phyloP scores from a whole-genome alignment of 257 asterid species.

The Anisodus tanguticus region DNA sequence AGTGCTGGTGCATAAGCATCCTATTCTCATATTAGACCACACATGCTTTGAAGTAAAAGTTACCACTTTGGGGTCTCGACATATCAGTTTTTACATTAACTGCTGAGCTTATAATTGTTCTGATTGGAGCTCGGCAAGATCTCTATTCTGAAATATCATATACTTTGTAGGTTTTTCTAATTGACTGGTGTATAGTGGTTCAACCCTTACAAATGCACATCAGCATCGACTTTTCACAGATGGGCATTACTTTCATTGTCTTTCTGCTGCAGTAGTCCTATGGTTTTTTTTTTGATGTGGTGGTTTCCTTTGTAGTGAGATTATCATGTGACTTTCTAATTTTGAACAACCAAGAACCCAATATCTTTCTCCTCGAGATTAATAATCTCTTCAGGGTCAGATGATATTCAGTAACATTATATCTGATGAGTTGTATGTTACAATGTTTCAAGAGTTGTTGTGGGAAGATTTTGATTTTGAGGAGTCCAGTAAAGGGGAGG shows the following conservation, averaged over 20 bases:
- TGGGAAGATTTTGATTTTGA: slow-evolving; percentile 49
- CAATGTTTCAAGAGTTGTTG: slow-evolving; percentile 42
- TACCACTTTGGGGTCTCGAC: slow-evolving; percentile 4
- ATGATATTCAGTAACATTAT: slow-evolving; percentile 32
- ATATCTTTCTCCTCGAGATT: slow-evolving; percentile 33
- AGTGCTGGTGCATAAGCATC: not conserved
- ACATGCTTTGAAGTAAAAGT: not conserved
- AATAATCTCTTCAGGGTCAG: slow-evolving; percentile 29
- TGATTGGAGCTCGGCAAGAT: not conserved
- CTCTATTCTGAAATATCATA: not conserved
- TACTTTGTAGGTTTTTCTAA: not conserved
- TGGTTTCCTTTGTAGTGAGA: not conserved
- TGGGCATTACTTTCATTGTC: slow-evolving; percentile 19
- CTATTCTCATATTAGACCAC: not conserved
- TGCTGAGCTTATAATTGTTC: not conserved
- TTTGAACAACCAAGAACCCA: slow-evolving; percentile 13
- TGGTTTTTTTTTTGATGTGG: not conserved
- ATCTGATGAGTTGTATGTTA: slow-evolving; percentile 42
- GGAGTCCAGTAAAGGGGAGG: slow-evolving; percentile 57
- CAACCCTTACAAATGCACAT: not conserved
- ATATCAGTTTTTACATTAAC: not conserved
- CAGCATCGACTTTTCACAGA: not conserved
- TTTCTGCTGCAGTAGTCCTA: slow-evolving; percentile 11
- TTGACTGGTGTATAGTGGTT: slow-evolving; percentile 11
- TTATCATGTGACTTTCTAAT: not conserved